phyloP scores from a whole-genome alignment of 1,139 yeast genomes.

The Nakaseomyces uthaithaninus region DNA sequence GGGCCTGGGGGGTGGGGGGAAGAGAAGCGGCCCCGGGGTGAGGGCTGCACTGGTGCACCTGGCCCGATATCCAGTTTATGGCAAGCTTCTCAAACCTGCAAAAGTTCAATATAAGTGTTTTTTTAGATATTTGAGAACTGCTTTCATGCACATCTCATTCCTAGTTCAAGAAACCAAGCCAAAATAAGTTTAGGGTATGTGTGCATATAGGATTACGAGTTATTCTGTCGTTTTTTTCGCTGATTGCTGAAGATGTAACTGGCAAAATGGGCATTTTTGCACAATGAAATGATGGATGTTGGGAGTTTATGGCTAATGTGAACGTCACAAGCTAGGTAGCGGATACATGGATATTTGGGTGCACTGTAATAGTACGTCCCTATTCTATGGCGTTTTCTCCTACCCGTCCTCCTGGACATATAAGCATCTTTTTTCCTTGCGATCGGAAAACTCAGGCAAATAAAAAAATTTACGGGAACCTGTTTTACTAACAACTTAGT shows the following conservation, averaged over 20 bases:
- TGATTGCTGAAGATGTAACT: background rate
- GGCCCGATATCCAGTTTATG: too few relatives aligned
- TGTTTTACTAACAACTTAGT: slow-evolving; percentile 8
- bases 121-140: background rate
- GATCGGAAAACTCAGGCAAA: background rate
- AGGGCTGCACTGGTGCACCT: background rate
- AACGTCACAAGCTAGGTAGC: background rate
- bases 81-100: too few relatives aligned
- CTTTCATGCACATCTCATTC: background rate
- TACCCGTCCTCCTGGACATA: too few relatives aligned
- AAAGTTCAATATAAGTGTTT: background rate
- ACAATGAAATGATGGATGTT: background rate
- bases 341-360: background rate
- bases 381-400: background rate
- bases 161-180: slow-evolving; percentile 14
- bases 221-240: background rate
- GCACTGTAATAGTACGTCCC: background rate
- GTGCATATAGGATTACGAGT: slow-evolving; percentile 4
- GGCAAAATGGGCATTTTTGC: background rate
- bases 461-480: background rate
- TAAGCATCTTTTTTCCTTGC: background rate
- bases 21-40: background rate
- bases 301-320: background rate
- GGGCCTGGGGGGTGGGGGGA: too few relatives aligned
- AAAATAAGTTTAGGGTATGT: slow-evolving; percentile 23